Conservation (phyloP, 257 asterid species). For the Orobanche coerulescens region DNA sequence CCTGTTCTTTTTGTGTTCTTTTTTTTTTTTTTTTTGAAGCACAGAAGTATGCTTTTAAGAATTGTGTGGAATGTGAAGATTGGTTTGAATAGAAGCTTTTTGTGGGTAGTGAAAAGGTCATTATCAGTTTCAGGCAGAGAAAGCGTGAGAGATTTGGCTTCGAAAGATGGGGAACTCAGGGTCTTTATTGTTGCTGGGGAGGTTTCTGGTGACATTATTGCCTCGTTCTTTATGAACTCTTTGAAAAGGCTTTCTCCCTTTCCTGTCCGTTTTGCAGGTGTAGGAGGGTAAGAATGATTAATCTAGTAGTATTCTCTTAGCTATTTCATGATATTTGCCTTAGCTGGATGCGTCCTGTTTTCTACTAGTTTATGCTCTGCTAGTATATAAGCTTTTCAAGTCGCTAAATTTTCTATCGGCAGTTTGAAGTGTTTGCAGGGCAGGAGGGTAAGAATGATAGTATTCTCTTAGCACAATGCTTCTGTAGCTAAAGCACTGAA, state of each 20-base stretch:
- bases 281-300: constrained; percentile 66
- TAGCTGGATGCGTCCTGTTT: neutral
- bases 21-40: neutral
- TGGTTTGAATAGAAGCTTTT: constrained; percentile 14
- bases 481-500: neutral
- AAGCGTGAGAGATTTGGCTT: constrained; percentile 44
- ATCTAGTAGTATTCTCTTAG: neutral
- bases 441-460: too few relatives aligned
- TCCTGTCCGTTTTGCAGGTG: constrained; percentile 73
- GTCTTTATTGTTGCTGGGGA: constrained; percentile 94
- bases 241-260: constrained; percentile 52
- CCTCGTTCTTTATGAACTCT: constrained; percentile 78
- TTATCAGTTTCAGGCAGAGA: constrained; percentile 35
- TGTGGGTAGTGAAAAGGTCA: constrained; percentile 30
- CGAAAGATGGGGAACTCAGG: constrained; percentile 79
- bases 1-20: neutral
- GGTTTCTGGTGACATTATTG: constrained; percentile 90
- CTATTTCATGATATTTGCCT: neutral
- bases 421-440: too few relatives aligned
- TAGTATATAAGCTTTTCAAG: neutral
- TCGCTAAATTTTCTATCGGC: neutral
- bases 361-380: neutral
- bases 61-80: constrained; percentile 24
- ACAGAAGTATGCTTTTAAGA: constrained; percentile 25
- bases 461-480: too few relatives aligned